Conservation (phyloP, 2,329 filamentous ascomycete species). For the Sporothrix luriei region DNA sequence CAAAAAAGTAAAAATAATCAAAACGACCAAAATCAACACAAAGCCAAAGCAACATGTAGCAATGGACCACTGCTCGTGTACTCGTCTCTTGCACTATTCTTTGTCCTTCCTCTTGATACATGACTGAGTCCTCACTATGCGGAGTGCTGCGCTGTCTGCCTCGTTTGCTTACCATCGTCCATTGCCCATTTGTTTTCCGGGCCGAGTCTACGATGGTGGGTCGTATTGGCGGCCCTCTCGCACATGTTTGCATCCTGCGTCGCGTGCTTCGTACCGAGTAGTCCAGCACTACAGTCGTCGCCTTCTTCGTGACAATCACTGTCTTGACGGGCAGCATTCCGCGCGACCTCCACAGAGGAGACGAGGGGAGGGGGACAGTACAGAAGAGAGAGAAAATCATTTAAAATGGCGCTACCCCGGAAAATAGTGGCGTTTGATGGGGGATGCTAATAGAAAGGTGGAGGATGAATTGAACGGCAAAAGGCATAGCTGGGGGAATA, state of each 20-base stretch:
- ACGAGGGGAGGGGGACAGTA: neutral
- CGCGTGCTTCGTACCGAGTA: neutral
- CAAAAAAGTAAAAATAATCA: no score
- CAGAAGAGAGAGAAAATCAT: neutral
- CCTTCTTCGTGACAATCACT: slow-evolving; percentile 9
- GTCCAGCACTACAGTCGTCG: neutral
- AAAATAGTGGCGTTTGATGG: slow-evolving; percentile 18
- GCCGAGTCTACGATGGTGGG: slow-evolving; percentile 13
- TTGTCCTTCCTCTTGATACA: no score
- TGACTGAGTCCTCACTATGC: no score
- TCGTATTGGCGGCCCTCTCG: slow-evolving; percentile 11
- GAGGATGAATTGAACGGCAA: neutral
- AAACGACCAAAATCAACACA: no score
- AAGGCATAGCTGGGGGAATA: neutral
- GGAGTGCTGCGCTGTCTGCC: no score
- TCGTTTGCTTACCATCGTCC: no score
- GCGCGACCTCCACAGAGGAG: neutral
- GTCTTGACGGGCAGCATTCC: slow-evolving; percentile 17
- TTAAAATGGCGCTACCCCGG: slow-evolving; percentile 15
- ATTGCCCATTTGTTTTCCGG: neutral
- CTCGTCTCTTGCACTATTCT: no score
- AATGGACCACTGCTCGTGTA: no score
- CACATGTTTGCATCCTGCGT: neutral
- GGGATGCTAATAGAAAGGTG: neutral
- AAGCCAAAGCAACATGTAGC: no score